These are phyloP conservation scores for Didymellaceae sp. DNA, from an alignment of 2,329 filamentous ascomycete genomes.

Conservation along the genomic window DNA sequence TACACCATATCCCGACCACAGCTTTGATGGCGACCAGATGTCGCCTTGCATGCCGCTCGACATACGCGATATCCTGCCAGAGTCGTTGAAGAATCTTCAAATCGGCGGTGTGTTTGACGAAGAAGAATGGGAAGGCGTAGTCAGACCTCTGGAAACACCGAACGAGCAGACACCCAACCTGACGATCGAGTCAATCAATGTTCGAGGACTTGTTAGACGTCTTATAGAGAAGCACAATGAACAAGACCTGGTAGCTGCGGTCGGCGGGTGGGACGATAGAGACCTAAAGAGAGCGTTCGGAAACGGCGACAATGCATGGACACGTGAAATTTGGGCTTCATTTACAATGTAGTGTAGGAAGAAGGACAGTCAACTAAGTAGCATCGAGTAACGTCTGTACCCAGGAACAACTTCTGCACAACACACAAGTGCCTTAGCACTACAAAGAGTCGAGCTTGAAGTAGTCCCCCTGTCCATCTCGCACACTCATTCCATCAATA, in stretches of 20 bases:
- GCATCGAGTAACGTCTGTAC: no score
- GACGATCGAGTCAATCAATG: not conserved
- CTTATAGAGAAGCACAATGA: no score
- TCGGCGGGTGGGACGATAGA: not conserved
- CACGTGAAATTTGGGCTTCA: not conserved
- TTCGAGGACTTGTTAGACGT: not conserved
- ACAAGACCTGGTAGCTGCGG: not conserved
- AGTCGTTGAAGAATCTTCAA: not conserved
- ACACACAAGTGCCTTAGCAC: not conserved
- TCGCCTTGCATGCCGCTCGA: not conserved
- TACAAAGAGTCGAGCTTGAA: slow-evolving; percentile 1
- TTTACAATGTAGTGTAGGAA: no score
- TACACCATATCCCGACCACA: not conserved
- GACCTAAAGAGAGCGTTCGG: not conserved
- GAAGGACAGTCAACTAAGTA: no score
- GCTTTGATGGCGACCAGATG: not conserved
- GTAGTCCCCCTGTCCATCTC: not conserved
- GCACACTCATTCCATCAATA: not conserved
- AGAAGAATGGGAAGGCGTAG: not conserved
- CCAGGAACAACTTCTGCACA: no score
- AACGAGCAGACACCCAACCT: not conserved
- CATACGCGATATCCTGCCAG: not conserved
- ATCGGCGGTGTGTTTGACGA: not conserved
- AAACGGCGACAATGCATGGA: not conserved
- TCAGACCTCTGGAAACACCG: not conserved